Evolutionary conservation across 2,329 filamentous ascomycete genomes (phyloP).

Genomic region (Colletotrichum horii): DNA sequence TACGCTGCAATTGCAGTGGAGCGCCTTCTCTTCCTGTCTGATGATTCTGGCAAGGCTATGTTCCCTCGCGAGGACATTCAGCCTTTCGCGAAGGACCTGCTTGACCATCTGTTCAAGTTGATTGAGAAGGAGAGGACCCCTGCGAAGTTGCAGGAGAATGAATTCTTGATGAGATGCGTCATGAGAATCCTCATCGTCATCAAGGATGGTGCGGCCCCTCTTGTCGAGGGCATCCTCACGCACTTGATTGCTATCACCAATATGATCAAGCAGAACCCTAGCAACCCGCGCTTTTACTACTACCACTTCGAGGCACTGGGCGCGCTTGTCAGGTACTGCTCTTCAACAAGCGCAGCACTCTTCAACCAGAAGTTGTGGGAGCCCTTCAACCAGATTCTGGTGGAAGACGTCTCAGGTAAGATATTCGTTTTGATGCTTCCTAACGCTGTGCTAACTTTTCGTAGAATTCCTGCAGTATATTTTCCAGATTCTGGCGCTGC

Average conservation of each 20-base stretch:
- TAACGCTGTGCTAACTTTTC: conserved; percentile 31
- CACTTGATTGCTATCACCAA: conserved; percentile 90
- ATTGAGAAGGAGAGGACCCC: conserved; percentile 85
- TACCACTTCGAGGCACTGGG: conserved; percentile 96
- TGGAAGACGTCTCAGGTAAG: conserved; percentile 79
- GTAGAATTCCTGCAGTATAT: conserved; percentile 94
- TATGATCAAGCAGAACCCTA: conserved; percentile 92
- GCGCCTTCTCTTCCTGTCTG: conserved; percentile 82
- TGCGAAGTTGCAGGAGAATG: conserved; percentile 96
- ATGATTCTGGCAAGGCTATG: conserved; percentile 76
- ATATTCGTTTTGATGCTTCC: conserved; percentile 18
- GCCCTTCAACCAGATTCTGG: conserved; percentile 81
- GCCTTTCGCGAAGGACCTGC: conserved; percentile 81
- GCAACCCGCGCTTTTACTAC: conserved; percentile 98
- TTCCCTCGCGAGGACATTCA: conserved; percentile 82
- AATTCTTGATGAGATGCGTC: conserved; percentile 97
- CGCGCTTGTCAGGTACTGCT: conserved; percentile 80
- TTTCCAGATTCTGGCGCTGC: conserved; percentile 91
- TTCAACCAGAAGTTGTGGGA: conserved; percentile 83
- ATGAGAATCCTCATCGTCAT: conserved; percentile 98
- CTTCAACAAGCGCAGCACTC: conserved; percentile 68
- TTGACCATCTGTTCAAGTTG: conserved; percentile 88
- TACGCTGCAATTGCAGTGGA: conserved; percentile 98
- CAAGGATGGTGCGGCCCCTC: conserved; percentile 76
- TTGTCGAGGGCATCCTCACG: conserved; percentile 78